A percentile compares a stretch with the other conserved stretches of the same genome.
Conservation (phyloP, 2,329 filamentous ascomycete species). For the Verticillium dahliae region DNA sequence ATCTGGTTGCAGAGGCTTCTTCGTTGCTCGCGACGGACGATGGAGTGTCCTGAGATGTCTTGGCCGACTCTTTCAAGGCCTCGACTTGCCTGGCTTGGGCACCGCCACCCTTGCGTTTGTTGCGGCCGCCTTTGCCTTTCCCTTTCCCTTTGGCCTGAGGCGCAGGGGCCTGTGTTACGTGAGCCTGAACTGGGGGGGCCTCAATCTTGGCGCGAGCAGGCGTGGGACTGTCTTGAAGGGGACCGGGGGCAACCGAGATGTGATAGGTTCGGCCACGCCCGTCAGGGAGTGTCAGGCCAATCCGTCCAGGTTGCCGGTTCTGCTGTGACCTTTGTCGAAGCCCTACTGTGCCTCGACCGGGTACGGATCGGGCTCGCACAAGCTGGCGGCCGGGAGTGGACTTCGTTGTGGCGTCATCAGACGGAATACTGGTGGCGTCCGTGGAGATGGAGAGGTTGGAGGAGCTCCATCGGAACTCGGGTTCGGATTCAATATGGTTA, state of each 20-base stretch:
- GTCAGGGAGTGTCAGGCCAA: not conserved
- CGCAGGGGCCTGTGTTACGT: not conserved
- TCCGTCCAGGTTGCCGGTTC: not conserved
- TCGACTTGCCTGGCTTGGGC: conserved; percentile 8
- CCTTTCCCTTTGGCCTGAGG: not conserved
- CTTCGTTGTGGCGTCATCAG: conserved; percentile 2
- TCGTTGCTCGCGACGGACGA: not conserved
- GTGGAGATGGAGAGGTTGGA: conserved; percentile 7
- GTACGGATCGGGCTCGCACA: not conserved
- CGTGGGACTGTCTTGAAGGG: not conserved
- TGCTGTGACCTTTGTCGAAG: not conserved
- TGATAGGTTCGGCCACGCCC: conserved; percentile 1
- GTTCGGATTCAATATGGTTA: conserved; percentile 9
- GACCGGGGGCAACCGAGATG: conserved; percentile 1
- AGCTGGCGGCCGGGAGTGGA: not conserved
- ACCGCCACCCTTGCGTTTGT: conserved; percentile 4
- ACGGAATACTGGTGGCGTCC: conserved; percentile 10
- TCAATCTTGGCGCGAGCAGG: not conserved
- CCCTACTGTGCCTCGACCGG: not conserved
- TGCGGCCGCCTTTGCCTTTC: conserved; percentile 1
- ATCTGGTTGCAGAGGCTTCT: not conserved
- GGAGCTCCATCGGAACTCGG: conserved; percentile 11
- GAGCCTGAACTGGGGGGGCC: not conserved
- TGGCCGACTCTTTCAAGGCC: conserved; percentile 9
- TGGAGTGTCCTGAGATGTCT: conserved; percentile 6